Percentiles rank a stretch among this genome's conserved stretches.
Evolutionary conservation across 805 yeast species (phyloP).

Genomic region (Maudiozyma serrabonitensis): DNA sequence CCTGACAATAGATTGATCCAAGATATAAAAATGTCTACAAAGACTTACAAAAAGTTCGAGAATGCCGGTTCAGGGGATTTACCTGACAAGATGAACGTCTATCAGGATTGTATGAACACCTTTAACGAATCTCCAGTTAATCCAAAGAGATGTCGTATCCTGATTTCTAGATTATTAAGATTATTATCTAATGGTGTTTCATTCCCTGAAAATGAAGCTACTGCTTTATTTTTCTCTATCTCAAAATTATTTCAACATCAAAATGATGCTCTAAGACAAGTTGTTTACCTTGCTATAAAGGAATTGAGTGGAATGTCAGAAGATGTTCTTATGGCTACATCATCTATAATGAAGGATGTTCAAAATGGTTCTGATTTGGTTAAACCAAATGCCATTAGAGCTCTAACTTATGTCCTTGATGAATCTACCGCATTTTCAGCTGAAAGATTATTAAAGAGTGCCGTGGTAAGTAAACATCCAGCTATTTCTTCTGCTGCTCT

Average conservation of each 20-base stretch:
- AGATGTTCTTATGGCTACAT: slow-evolving; percentile 94
- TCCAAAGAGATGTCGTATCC: slow-evolving; percentile 73
- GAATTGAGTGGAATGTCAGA: slow-evolving; percentile 77
- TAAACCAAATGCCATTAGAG: slow-evolving; percentile 91
- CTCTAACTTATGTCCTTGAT: slow-evolving; percentile 83
- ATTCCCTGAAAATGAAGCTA: slow-evolving; percentile 83
- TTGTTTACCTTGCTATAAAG: slow-evolving; percentile 88
- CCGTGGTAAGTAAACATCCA: slow-evolving; percentile 86
- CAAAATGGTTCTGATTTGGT: slow-evolving; percentile 79
- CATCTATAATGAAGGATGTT: slow-evolving; percentile 95
- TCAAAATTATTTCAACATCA: slow-evolving; percentile 92
- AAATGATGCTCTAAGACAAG: slow-evolving; percentile 73
- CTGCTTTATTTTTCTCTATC: slow-evolving; percentile 84
- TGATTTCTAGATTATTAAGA: slow-evolving; percentile 75
- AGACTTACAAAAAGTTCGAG: slow-evolving; percentile 74
- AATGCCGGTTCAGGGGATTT: slow-evolving; percentile 54
- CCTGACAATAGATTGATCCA: too few relatives aligned
- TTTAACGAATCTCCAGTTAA: slow-evolving; percentile 88
- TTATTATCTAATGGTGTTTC: slow-evolving; percentile 77
- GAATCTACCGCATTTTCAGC: slow-evolving; percentile 85
- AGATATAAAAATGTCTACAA: slow-evolving; percentile 56
- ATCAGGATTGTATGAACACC: slow-evolving; percentile 87
- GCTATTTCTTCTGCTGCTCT: slow-evolving; percentile 88
- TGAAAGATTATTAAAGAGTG: slow-evolving; percentile 84
- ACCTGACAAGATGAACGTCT: slow-evolving; percentile 95